These are phyloP conservation scores for Penicillium chermesinum DNA, from an alignment of 495 filamentous ascomycete species.

Conservation along the genomic window DNA sequence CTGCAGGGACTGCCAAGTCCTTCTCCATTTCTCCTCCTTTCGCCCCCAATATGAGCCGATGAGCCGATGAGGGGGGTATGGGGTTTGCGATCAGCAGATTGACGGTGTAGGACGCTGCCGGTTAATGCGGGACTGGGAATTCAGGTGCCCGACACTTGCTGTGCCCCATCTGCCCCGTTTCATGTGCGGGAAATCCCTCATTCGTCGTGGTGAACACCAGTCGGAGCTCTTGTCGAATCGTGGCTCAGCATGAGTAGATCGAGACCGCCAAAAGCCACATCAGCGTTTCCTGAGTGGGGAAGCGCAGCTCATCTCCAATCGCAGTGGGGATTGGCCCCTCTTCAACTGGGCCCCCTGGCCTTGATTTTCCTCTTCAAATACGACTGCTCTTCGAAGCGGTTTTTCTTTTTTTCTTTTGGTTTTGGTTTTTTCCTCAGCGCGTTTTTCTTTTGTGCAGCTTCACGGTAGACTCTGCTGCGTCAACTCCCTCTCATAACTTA, in stretches of 20 bases:
- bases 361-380: too few species aligned
- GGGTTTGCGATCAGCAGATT: background rate
- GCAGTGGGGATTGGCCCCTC: too few species aligned
- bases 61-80: slow-evolving; percentile 2
- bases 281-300: slow-evolving; percentile 5
- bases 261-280: slow-evolving; percentile 4
- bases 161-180: slow-evolving; percentile 2
- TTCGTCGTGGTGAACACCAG: background rate
- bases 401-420: too few species aligned
- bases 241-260: slow-evolving; percentile 8
- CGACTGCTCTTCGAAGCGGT: too few species aligned
- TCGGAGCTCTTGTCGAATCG: slow-evolving; percentile 28
- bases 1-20: too few species aligned
- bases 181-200: slow-evolving; percentile 8
- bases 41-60: slow-evolving; percentile 3
- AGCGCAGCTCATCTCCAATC: background rate
- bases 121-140: background rate
- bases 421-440: too few species aligned
- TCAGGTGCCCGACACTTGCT: background rate
- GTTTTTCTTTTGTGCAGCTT: too few species aligned
- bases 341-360: too few species aligned
- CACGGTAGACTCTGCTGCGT: too few species aligned
- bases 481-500: too few species aligned
- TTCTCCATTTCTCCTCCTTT: background rate
- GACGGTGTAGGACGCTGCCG: background rate